Percentiles rank a stretch among this genome's conserved stretches.
These are phyloP conservation scores for Parasarocladium wereldwijsianum DNA, from an alignment of 2,329 filamentous ascomycete genomes.

Conservation along the genomic window DNA sequence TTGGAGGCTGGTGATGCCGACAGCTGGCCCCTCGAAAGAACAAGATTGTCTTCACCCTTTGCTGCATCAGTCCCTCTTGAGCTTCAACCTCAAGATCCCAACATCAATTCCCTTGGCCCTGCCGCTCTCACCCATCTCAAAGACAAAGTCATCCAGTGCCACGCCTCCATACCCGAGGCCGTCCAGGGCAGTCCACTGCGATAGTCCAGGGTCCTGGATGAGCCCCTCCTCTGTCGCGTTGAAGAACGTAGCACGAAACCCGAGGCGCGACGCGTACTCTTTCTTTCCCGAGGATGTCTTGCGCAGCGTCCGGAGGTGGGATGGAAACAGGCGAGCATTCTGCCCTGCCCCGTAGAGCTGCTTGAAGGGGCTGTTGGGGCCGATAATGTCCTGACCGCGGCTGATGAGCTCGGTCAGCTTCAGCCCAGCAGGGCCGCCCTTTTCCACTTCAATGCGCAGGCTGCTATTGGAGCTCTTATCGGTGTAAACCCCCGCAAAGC, in stretches of 20 bases:
- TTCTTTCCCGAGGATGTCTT: neutral
- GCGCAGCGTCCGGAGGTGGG: conserved; percentile 1
- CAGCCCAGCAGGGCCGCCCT: neutral
- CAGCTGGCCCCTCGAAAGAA: too few relatives aligned
- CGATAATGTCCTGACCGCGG: conserved; percentile 2
- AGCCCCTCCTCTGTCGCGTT: neutral
- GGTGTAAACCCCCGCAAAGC: conserved; percentile 3
- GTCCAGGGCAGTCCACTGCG: conserved; percentile 4
- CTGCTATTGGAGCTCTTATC: conserved; percentile 3
- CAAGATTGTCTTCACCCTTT: too few relatives aligned
- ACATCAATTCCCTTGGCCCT: conserved; percentile 1
- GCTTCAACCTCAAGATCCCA: conserved; percentile 4
- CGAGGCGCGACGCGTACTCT: conserved; percentile 1
- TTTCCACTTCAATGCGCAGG: conserved; percentile 2
- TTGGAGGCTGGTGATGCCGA: too few relatives aligned
- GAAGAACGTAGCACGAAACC: conserved; percentile 5
- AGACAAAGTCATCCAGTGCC: conserved; percentile 5
- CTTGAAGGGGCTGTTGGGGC: conserved; percentile 4
- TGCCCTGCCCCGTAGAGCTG: conserved; percentile 4
- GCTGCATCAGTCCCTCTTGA: conserved; percentile 2
- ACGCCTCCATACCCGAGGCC: conserved; percentile 1
- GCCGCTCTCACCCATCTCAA: conserved; percentile 4
- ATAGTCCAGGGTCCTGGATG: conserved; percentile 4
- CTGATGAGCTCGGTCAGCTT: neutral
- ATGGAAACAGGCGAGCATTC: conserved; percentile 4